Base-by-base conservation (phyloP, 768 basidiomycete genomes). In the Boletus subcaerulescens region DNA sequence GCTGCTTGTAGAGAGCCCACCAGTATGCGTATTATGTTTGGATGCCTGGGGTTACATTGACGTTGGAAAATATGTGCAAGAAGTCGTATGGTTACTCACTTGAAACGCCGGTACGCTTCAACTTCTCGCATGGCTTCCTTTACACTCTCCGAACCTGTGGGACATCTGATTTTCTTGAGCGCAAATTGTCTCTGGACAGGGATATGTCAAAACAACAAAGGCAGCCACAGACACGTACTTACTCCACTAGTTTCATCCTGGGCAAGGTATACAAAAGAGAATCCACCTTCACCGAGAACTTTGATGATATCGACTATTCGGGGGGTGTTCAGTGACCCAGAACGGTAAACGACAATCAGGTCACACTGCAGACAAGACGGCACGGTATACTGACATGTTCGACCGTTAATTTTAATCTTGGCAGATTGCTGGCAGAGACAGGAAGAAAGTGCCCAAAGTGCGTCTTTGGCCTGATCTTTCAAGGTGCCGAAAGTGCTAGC, bases 151-250 rank as follows among this genome's bases (percentile, higher is more conserved):
- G 82, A 77, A 9, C 93, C 93, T 40, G 87, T 88, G 1, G 92
- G 93, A 77, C 93, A 95, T 42, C 93, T 81, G 67, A 97, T 95
- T 74, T 97, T 98, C 78, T 99, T 99, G 58, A 99, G 76, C 0
- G 97, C 97, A 63, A 96, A 98, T 77, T 91, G 84, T 59, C 94
- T 81, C 83, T 93, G 71, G 1, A 65, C 35, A 50, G 41, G 18
- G 18, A 18, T 32, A 17, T 18, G 40, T 48, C 38, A 45, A 38
- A 24, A 52, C 1, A 24, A 42, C 32, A 5, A 55, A 12, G n/a
- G n/a, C 3, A 6, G 11, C 5, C 18, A 17, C 5, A 33, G 42
- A 22, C 15, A 15, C 56, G 22, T 36, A 75, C 86, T 63, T 66
- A 91, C 91, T 48, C 89, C 89, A 63, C 90, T 92, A 56, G 82